Evolutionary conservation across 2,329 filamentous ascomycete genomes (phyloP), one percentile per base, ranked within the genome.

Genomic region (Claviceps sp.): DNA sequence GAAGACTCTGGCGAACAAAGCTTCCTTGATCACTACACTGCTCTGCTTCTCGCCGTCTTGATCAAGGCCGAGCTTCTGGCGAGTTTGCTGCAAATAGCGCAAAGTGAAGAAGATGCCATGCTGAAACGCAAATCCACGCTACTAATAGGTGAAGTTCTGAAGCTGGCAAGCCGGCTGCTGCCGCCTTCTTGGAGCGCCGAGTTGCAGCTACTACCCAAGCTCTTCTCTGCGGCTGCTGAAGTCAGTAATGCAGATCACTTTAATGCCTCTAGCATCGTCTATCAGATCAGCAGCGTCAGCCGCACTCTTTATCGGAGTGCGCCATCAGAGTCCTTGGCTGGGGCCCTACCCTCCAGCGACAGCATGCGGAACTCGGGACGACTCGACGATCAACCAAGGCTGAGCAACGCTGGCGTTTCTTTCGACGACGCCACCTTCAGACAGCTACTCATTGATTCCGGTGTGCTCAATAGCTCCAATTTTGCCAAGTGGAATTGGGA

Each of bases 401-500:
- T 62, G 46, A 41, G 34, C 3, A 73, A 70, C 50, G 67, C 70
- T 24, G 68, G 73, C 4, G 58, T 74, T 2, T 63, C 69, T 2
- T 76, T 76, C 46, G 75, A 84, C 56, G 81, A 84, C 59, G 74
- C 77, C 10, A 79, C 78, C 0, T 84, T 84, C 59, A 75, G 81
- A 19, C 80, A 84, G 61, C 68, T 84, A 2, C 62, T 84, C 30
- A 72, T 89, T 17, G 87, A 97, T 55, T 93, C 88, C 4, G 83
- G 89, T 51, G 89, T 98, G 2, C 73, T 97, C 46, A 87, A 85
- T 56, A 93, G 87, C 55, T 89, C 89, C 56, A 96, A 95, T 59
- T 95, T 87, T 62, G 75, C 82, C 41, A 98, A 98, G 65, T 98
- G 93, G 93, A 91, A 95, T 64, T 98, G 94, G 93, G 89, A 95